These are phyloP conservation scores for Leccinum uliginosum DNA, from an alignment of 768 basidiomycete genomes.

Conservation along the genomic window DNA sequence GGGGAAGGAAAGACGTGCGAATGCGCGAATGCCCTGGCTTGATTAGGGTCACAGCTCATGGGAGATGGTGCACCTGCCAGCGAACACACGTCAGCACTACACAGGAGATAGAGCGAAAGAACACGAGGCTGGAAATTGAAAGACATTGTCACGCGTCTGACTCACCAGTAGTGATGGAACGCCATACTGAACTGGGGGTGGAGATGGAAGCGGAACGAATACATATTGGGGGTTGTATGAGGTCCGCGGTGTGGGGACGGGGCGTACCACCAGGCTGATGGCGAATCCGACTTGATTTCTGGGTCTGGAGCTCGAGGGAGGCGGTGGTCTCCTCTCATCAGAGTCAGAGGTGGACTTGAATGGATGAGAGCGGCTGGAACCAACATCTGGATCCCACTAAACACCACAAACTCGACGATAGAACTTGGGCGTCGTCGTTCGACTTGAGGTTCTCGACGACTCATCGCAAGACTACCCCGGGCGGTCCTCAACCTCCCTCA, in stretches of 20 bases:
- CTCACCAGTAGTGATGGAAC: slow-evolving; percentile 2
- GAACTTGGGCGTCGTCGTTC: background rate
- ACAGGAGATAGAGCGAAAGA: no score
- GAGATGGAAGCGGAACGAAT: slow-evolving; percentile 11
- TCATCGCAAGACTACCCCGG: slow-evolving; percentile 12
- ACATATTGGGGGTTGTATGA: background rate
- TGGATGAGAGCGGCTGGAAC: background rate
- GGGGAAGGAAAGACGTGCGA: no score
- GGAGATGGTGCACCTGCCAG: no score
- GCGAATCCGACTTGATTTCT: slow-evolving; percentile 10
- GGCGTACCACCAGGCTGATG: slow-evolving; percentile 7
- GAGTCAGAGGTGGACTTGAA: background rate
- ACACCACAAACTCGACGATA: background rate
- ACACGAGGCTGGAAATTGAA: no score
- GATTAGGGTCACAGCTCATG: no score
- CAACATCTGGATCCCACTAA: slow-evolving; percentile 16
- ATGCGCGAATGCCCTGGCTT: no score
- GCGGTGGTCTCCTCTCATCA: background rate
- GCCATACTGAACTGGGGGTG: no score
- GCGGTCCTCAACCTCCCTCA: no score
- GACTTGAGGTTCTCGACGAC: background rate
- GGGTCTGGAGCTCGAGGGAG: slow-evolving; percentile 25
- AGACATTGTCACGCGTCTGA: background rate
- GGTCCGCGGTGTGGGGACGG: slow-evolving; percentile 6
- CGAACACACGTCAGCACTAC: no score